Percentiles rank a stretch among this genome's conserved stretches.
These are phyloP conservation scores for Penicillium vulpinum DNA, from an alignment of 2,329 filamentous ascomycete genomes.

Conservation along the genomic window DNA sequence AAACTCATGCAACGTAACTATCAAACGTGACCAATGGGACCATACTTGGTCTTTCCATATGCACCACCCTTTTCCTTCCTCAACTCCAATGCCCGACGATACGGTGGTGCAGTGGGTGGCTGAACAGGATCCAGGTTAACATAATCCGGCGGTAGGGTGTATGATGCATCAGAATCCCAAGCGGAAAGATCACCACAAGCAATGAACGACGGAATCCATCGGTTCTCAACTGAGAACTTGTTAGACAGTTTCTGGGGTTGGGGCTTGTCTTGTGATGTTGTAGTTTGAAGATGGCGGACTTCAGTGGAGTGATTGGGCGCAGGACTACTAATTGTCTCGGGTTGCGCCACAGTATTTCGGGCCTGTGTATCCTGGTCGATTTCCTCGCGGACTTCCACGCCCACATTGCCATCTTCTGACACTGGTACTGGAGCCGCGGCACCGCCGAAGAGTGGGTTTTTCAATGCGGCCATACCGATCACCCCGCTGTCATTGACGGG, in stretches of 20 bases:
- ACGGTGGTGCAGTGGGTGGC: slow-evolving; percentile 92
- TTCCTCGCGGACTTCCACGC: slow-evolving; percentile 37
- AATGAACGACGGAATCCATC: slow-evolving; percentile 94
- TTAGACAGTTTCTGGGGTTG: slow-evolving; percentile 23
- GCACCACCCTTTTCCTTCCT: slow-evolving; percentile 73
- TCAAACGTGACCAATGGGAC: slow-evolving; percentile 28
- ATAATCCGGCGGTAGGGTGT: slow-evolving; percentile 81
- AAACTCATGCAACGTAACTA: slow-evolving; percentile 7
- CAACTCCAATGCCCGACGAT: slow-evolving; percentile 86
- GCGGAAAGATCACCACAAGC: slow-evolving; percentile 95
- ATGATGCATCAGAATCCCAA: slow-evolving; percentile 94
- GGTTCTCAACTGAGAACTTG: slow-evolving; percentile 47
- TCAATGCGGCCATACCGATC: slow-evolving; percentile 43
- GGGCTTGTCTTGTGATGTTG: slow-evolving; percentile 24
- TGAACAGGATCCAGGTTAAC: slow-evolving; percentile 89
- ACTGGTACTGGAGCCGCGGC: slow-evolving; percentile 30
- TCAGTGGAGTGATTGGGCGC: slow-evolving; percentile 23
- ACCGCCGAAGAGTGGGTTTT: slow-evolving; percentile 44
- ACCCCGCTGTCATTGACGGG: slow-evolving; percentile 50
- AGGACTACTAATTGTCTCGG: neutral
- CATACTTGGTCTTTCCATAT: slow-evolving; percentile 67
- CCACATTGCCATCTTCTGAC: slow-evolving; percentile 34
- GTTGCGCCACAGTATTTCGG: slow-evolving; percentile 7
- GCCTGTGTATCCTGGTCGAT: slow-evolving; percentile 44
- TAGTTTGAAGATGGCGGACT: slow-evolving; percentile 43